phyloP scores from a whole-genome alignment of 768 basidiomycete genomes.

The Mrakia gelida region DNA sequence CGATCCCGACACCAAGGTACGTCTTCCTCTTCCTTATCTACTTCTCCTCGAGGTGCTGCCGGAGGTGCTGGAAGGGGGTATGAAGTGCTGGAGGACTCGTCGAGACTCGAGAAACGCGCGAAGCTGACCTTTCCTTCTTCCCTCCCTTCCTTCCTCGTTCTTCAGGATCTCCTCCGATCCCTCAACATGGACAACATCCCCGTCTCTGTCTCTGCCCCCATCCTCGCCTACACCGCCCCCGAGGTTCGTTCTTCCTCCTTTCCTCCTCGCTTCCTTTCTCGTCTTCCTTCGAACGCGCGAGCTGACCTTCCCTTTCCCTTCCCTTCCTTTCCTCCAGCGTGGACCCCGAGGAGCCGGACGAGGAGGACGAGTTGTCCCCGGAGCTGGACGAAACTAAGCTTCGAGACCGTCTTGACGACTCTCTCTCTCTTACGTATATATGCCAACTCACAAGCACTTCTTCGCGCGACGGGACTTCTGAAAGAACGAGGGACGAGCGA shows the following conservation, averaged over 20 bases:
- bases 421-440: not conserved
- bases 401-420: conserved; percentile 10
- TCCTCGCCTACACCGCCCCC: conserved; percentile 31
- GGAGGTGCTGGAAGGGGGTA: not conserved
- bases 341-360: conserved; percentile 33
- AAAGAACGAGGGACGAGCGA: not conserved
- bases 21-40: conserved; percentile 34
- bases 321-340: conserved; percentile 3
- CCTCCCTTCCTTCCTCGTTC: not conserved
- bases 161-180: conserved; percentile 74
- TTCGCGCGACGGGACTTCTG: not conserved
- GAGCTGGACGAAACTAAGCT: conserved; percentile 26
- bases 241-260: conserved; percentile 18
- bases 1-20: conserved; percentile 88
- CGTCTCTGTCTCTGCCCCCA: conserved; percentile 54
- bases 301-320: conserved; percentile 2
- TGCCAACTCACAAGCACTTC: not conserved
- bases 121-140: not conserved
- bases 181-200: conserved; percentile 93
- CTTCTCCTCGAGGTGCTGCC: no score
- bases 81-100: not conserved
- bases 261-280: not conserved
- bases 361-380: conserved; percentile 33
- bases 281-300: not conserved
- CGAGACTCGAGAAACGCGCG: no score